Base-by-base conservation (phyloP, 169 alveolate species). In the Toxoplasma gondii region DNA sequence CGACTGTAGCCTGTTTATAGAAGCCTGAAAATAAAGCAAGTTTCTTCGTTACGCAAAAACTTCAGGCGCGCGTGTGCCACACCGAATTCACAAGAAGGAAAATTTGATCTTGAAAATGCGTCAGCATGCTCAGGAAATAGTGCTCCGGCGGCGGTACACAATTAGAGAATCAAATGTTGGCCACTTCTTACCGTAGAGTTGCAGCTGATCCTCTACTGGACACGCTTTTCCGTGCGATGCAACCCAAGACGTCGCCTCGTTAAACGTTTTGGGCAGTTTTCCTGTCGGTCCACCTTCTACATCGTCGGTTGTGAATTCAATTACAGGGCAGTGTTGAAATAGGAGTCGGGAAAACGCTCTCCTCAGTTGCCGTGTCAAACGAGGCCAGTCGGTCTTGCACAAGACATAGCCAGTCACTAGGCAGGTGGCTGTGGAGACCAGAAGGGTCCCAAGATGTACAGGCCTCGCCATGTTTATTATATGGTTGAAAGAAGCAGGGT, bases 1-100 rank as follows among this genome's bases (percentile, higher is more conserved):
- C 94, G 88, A 70, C 88, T 39, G 91, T 81, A 19, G 94, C 94
- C 38, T 92, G 94, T 34, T 92, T 92, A 92, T 64, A 92, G 78
- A 92, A 45, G 53, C 94, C 94, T 92, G 94, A 64, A 39, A 44
- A 44, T 44, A 78, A 19, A 70, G 39, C 16, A 49, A 39, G 41
- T 39, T 49, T 49, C 12, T 49, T 17, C 58, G 12, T 49, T 17
- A 49, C 58, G 58, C 58, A 49, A 1, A 49, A 9, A 49, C 58
- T 49, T 49, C 58, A 49, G 58, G 58, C 4, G 58, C 58, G 58
- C 12, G 0, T 49, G 58, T 49, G 58, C 58, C 58, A 49, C 58
- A 49, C 58, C 12, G 58, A 49, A 1, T 17, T 17, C 12, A 49
- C 58, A 49, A 12, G 58, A 49, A 49, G 58, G 58, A 49, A 17